Conservation (phyloP, 1,284 basidiomycete species). For the Rhizoctonia solani region DNA sequence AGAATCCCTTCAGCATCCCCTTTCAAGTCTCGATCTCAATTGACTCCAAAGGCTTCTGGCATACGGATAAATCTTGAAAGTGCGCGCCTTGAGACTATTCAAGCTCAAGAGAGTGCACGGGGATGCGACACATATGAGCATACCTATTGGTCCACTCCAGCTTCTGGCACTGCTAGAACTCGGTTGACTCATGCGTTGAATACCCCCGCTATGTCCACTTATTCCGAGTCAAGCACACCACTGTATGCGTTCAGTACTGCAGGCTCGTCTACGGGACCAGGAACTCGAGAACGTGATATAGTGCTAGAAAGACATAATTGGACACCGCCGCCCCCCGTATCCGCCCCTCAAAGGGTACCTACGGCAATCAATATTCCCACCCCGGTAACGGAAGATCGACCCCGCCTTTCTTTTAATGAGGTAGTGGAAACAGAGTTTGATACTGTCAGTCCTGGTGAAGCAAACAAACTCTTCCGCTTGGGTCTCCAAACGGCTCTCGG, state of each 20-base stretch:
- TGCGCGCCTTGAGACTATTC: not conserved
- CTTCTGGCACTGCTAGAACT: too few species aligned
- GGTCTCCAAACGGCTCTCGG: not conserved
- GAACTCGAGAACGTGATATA: slow-evolving; percentile 1
- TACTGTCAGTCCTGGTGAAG: too few species aligned
- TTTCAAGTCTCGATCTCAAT: not conserved
- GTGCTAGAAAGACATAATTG: not conserved
- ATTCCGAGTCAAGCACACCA: not conserved
- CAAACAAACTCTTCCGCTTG: too few species aligned
- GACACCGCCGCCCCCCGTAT: not conserved
- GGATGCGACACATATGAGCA: not conserved
- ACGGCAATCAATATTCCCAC: too few species aligned
- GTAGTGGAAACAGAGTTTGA: too few species aligned
- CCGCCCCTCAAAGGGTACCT: too few species aligned
- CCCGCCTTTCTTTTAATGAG: too few species aligned
- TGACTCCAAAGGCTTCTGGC: too few species aligned
- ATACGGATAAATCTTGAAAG: not conserved
- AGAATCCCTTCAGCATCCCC: not conserved
- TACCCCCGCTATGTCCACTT: too few species aligned
- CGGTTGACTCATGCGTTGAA: too few species aligned
- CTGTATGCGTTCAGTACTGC: not conserved
- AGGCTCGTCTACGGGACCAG: slow-evolving; percentile 16
- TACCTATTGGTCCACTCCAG: too few species aligned
- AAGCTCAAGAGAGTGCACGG: not conserved
- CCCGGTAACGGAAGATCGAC: too few species aligned